Base-by-base conservation (phyloP, 108 stramenopile species). In the Nitzschia palea region DNA sequence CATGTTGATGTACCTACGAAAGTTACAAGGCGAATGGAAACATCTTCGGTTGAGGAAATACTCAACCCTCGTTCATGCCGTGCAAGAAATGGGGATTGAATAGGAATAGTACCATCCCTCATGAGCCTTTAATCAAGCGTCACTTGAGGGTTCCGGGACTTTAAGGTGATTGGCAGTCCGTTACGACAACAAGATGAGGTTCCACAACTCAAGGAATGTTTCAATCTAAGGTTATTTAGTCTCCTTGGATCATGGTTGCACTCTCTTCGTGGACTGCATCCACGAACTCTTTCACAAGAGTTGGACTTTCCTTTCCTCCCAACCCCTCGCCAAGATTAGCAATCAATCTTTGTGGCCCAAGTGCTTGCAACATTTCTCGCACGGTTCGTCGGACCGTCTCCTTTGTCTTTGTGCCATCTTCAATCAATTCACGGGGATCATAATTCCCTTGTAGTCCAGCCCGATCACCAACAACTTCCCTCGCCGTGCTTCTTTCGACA, bases 251-350 rank as follows among this genome's bases (percentile, higher is more conserved):
- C 78, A 90, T 89, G n/a, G 56, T 44, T 35, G 86, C 91, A 50
- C 92, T 92, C 55, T 93, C 87, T 28, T 86, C 87, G 58, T 96
- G 95, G 54, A 97, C 88, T 2, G 90, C 83, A 52, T 95, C 79
- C 1, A 97, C 92, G 65, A 97, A 95, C 6, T 65, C 86, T 52
- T 88, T 65, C 25, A 97, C 97, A 27, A 95, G 71, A 12, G 73
- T 80, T 2, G 95, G 82, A 65, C 86, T 89, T 80, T 97, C 97
- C 55, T 94, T 92, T 44, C 97, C 97, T 57, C 91, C 92, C 29
- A 97, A 73, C 22, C 97, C 97, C 71, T 97, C 97, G 33, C 97
- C 97, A 26, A 97, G 65, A 65, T 97, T 97, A 1, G 97, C 97
- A 80, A 97, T 96, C 67, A 96, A 73, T 55, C 85, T 67, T 63